Base-by-base conservation (phyloP, 2,329 filamentous ascomycete genomes). In the Colletotrichum sojae region DNA sequence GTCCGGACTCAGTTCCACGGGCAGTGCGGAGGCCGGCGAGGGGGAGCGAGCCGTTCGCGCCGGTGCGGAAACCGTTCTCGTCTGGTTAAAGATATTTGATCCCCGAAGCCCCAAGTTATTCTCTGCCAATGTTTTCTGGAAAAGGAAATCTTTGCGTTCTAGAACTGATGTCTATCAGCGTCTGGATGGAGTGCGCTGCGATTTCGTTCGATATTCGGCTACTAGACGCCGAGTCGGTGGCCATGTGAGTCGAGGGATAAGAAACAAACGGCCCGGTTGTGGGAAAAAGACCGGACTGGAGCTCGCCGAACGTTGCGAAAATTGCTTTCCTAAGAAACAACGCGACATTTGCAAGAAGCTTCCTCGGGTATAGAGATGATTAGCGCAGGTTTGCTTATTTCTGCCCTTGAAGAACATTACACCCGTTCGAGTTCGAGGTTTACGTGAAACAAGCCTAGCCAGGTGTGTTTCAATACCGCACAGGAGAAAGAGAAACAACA, bases 1-100 rank as follows among this genome's bases (percentile, higher is more conserved):
- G 59, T 62, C 59, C 59, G 59, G 57, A 60, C 39, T 27, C 36
- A 53, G 49, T 31, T 46, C 22, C 48, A 49, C 8, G 59, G 20
- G 59, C 20, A 39, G 46, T 62, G 59, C 59, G 59, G 59, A 62
- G 59, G 31, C n/a, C 27, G 27, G 27, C 27, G 27, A 2, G 27
- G 27, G 53, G 53, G n/a, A 6, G 48, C 18, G 46, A 46, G 46
- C 46, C 31, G 45, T 27, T 18, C 15, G 16, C 12, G 58, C 16
- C 22, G 39, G 12, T 27, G 48, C 6, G 27, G 36, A 40, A 22
- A 18, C 6, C 18, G n/a, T 43, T 13, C 40, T 16, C 40, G 25
- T 49, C 25, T 59, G 27, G 56, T 39, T 40, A n/a, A 16, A 25
- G 56, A 49, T 59, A 59, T 49, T 49, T 54, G 52, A 18, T 48